These are phyloP conservation scores for Apiotrichum gamsii DNA, from an alignment of 1,284 basidiomycete species.

Conservation along the genomic window DNA sequence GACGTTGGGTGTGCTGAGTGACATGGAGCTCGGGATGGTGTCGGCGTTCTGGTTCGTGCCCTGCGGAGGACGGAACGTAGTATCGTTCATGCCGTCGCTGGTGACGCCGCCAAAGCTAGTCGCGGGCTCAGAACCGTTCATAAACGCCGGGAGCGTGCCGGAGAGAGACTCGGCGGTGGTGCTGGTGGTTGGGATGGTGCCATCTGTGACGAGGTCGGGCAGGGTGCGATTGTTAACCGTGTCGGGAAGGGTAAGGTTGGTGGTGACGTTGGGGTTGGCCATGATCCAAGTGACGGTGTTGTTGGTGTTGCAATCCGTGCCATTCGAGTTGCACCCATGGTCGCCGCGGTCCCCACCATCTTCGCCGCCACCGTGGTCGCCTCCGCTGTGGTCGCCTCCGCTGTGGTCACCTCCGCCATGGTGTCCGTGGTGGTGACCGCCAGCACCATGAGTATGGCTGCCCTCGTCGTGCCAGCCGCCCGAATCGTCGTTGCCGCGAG, in stretches of 20 bases:
- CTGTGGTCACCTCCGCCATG: neutral
- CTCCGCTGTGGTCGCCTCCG: neutral
- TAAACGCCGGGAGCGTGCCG: slow-evolving; percentile 1
- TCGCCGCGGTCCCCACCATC: neutral
- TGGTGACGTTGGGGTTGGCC: slow-evolving; percentile 2
- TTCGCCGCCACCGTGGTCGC: neutral
- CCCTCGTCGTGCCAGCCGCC: too few species aligned
- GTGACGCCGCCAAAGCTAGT: slow-evolving; percentile 4
- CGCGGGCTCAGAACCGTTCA: neutral
- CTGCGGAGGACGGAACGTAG: slow-evolving; percentile 2
- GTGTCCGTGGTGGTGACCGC: too few species aligned
- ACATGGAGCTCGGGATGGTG: neutral
- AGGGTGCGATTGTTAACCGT: slow-evolving; percentile 1
- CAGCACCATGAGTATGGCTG: too few species aligned
- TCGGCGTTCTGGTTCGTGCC: slow-evolving; percentile 11
- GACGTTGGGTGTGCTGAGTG: neutral
- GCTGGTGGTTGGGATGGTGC: slow-evolving; percentile 6
- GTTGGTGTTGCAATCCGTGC: neutral
- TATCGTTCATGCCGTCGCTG: neutral
- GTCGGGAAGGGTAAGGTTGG: neutral
- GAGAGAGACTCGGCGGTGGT: neutral
- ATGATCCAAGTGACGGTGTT: neutral
- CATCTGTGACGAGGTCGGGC: slow-evolving; percentile 1
- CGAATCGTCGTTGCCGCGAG: too few species aligned
- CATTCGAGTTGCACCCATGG: neutral